Base-by-base conservation (phyloP, 2,329 filamentous ascomycete species). In the Talaromyces amestolkiae region DNA sequence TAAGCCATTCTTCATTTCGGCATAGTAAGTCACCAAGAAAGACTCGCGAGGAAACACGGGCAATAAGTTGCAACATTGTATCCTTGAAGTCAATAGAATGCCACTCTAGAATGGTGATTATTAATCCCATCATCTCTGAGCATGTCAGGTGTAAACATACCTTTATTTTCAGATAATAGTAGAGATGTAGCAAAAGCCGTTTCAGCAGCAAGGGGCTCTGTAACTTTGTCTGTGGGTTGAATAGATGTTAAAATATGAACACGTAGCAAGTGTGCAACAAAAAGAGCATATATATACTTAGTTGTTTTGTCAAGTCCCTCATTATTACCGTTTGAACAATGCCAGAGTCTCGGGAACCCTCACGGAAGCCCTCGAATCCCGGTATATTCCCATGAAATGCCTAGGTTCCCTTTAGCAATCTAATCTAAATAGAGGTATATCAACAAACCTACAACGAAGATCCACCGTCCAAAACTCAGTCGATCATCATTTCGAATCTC, bases 211-310 rank as follows among this genome's bases (percentile, higher is more conserved):
- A 72, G 63, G 2, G 69, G 66, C 67, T 72, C 70, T 41, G 69
- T 72, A 49, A 70, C 59, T 35, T 68, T 70, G 62, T 71, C 70
- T 17, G 63, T 58, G 2, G 68, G 65, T 17, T 69, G 66, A 10
- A 19, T 22, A 43, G n/a, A 45, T 17, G 17, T 41, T 31, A 45
- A 11, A 15, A 39, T 24, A 41, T 24, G 19, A 31, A 43, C 43
- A 5, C 17, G 24, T n/a, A 37, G 51, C 11, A 37, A 35, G 10
- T 19, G 24, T 3, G 9, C 41, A 45, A 19, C 9, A 35, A 35
- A 35, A 37, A 37, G 51, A 17, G n/a, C 10, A 56, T 37, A 37
- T 54, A 54, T n/a, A 33, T 56, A 56, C 51, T 56, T 35, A 56
- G 27, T 5, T 56, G 51, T 19, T 27, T 56, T 35, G 51, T 56